Evolutionary conservation across 2,329 filamentous ascomycete genomes (phyloP), one percentile per base, ranked within the genome.

Genomic region (Sporothrix globosa): DNA sequence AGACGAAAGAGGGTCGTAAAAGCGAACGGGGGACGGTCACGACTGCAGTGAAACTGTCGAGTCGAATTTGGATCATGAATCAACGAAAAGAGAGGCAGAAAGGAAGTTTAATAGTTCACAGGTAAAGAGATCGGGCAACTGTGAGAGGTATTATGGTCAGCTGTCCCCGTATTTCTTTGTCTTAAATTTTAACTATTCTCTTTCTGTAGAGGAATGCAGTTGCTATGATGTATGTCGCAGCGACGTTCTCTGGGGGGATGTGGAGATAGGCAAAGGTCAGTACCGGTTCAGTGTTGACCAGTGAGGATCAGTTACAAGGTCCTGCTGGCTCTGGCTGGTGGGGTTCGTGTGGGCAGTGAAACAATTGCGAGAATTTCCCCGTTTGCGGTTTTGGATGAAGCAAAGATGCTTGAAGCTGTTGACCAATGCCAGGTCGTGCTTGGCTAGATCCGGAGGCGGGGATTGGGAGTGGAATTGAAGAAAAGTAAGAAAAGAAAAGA

Each of bases 311-410:
- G 58, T 39, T 58, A 54, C 14, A 48, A 41, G 9, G 48, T 24
- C 44, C 27, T 48, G 39, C n/a, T 48, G 34, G 44, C 60, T 13
- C 30, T 24, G 24, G 53, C 13, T 50, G 34, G 60, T 53, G 30
- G 54, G 53, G n/a, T 44, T 48, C 34, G 58, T 39, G 13, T 63
- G 58, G 68, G 39, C 21, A 48, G 63, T 48, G 21, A 30, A 68
- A 48, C 65, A 72, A 73, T 44, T 52, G 72, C 72, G 72, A 73
- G 71, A 67, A 73, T 73, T 73, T 73, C 68, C 41, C 71, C 72
- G 34, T 50, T 10, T 50, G 39, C 61, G 46, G 39, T 60, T 30
- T 56, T 63, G 27, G 24, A 27, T n/a, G 44, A 34, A 11, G 52
- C 30, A 17, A 14, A 34, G 52, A 14, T 68, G 50, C 39, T 41